A percentile compares a stretch with the other conserved stretches of the same genome.
phyloP scores from a whole-genome alignment of 108 stramenopile genomes.

The Pseudonitzschia pungens region DNA sequence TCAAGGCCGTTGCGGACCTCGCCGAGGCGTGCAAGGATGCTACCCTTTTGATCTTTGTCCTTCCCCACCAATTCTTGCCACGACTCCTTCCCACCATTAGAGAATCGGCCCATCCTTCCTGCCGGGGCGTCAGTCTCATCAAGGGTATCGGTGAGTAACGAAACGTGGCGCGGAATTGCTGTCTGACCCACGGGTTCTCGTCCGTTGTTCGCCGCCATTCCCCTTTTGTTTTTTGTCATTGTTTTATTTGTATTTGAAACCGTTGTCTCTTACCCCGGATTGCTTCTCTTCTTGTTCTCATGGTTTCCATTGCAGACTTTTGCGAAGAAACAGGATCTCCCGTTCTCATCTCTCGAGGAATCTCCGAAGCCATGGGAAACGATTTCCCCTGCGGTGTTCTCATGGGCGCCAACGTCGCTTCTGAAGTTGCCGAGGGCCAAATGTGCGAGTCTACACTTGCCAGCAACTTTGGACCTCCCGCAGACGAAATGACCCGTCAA shows the following conservation, averaged over 20 bases:
- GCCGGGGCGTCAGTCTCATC: conserved; percentile 85
- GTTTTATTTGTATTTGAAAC: neutral
- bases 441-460: conserved; percentile 97
- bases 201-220: neutral
- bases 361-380: conserved; percentile 77
- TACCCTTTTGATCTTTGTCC: conserved; percentile 90
- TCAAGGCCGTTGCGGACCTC: conserved; percentile 84
- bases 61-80: conserved; percentile 94
- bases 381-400: conserved; percentile 82
- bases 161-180: neutral
- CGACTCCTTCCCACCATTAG: conserved; percentile 74
- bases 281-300: neutral
- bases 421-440: conserved; percentile 90
- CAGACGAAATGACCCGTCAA: conserved; percentile 71
- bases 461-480: conserved; percentile 67
- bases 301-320: conserved; percentile 50
- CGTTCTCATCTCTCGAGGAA: conserved; percentile 72
- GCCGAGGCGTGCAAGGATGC: conserved; percentile 80
- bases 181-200: neutral
- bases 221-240: neutral
- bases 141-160: conserved; percentile 60
- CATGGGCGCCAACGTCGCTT: conserved; percentile 99
- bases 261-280: conserved; percentile 2
- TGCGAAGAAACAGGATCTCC: conserved; percentile 58
- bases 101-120: conserved; percentile 58